Base-by-base conservation (phyloP, 495 filamentous ascomycete genomes). In the Chlorociboria aeruginascens region DNA sequence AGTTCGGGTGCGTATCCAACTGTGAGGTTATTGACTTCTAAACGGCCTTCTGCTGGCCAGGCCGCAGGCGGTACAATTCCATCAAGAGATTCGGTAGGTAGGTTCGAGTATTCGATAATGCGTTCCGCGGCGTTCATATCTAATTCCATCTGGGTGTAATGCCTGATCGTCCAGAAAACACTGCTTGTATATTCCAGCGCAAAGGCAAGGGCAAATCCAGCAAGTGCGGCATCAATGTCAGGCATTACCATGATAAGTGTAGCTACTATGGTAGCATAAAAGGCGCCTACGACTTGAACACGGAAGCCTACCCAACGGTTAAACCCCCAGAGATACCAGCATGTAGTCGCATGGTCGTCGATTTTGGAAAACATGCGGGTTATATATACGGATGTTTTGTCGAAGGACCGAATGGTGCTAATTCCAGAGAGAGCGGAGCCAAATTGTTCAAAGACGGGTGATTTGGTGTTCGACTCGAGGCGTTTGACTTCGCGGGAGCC, bases 71-170 rank as follows among this genome's bases (percentile, higher is more conserved):
- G 74, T 35, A 72, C 71, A 28, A 58, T 58, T 31, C 76, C 80
- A 1, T 63, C 70, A 10, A 83, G 73, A 34, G 71, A 69, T 60
- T 94, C 87, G 3, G 76, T 86, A 4, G 77, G 67, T 7, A 92
- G 66, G 11, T 79, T 71, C 0, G 81, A 77, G 57, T 90, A 94
- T 61, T 94, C 87, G 6, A 89, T 68, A 35, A 94, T 80, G 14
- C 87, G 71, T 66, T 94, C 87, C 0, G 82, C 79, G 14, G 85
- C 77, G 50, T 92, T 94, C 85, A 94, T 90, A 54, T 83, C 76
- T 8, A 92, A 66, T 53, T 94, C 86, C 0, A 81, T 57, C 46
- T 77, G 77, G 3, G 79, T 48, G 40, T 60, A 57, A 30, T 71
- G 61, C 0, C 81, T 70, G 30, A 85, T 68, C 0, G 72, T 69